A percentile compares a stretch with the other conserved stretches of the same genome.
Conservation (phyloP, 148 eudicot species). For the Rhododendron kiyosumense region DNA sequence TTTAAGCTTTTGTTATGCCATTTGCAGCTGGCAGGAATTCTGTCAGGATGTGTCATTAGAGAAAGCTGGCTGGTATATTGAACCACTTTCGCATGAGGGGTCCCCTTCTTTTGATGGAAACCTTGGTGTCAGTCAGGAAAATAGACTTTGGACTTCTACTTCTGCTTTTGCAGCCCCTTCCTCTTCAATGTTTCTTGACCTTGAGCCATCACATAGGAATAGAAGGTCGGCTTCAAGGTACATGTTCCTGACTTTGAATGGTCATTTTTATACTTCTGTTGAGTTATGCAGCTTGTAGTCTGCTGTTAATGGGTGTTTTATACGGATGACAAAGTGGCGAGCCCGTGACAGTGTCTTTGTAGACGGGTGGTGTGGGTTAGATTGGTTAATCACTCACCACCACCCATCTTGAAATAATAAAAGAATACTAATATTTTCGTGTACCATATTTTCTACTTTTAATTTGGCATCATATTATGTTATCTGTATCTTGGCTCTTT, state of each 20-base stretch:
- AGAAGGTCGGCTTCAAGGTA: constrained; percentile 31
- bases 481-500: not conserved
- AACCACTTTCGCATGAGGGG: constrained; percentile 20
- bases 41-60: constrained; percentile 72
- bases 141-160: not conserved
- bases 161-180: constrained; percentile 17
- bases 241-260: not conserved
- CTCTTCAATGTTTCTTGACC: constrained; percentile 24
- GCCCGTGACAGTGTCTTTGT: not conserved
- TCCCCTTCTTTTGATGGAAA: constrained; percentile 15
- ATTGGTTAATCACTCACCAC: not conserved
- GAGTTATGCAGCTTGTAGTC: not conserved
- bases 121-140: constrained; percentile 11
- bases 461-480: not conserved
- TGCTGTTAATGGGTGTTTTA: constrained; percentile 10
- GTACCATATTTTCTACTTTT: not conserved
- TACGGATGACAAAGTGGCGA: not conserved
- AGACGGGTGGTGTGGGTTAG: not conserved
- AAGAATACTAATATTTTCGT: not conserved
- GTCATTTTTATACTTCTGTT: not conserved
- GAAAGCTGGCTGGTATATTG: constrained; percentile 76
- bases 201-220: constrained; percentile 24
- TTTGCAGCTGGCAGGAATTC: constrained; percentile 76
- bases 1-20: not conserved
- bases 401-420: not conserved